Evolutionary conservation across 345 rosid species (phyloP), one percentile per base, ranked within the genome.

Genomic region (Gossypium anomalum): DNA sequence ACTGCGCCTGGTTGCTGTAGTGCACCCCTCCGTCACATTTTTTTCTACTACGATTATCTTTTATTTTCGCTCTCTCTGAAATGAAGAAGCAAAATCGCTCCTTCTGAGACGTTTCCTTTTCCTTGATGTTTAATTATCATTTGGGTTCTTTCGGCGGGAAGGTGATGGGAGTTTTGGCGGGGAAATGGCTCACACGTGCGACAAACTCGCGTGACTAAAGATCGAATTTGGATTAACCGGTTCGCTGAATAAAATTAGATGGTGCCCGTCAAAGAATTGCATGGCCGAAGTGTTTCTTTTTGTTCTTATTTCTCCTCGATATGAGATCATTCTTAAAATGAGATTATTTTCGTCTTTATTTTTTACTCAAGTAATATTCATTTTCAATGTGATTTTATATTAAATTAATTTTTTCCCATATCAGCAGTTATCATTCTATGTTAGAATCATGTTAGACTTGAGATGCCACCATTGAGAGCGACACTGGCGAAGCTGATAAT

Each of bases 1-100:
- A 94, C 78, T 90, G 96, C 17, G 97, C 93, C 84, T 91, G 97
- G 80, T 91, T 93, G 82, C 98, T 95, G 91, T 83, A 95, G 87
- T 88, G 88, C 22, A 95, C 53, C 38, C 53, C 34, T 45, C 55
- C 70, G 13, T 66, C 70, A 49, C 44, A 67, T 67, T 9, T 15
- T 9, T 66, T 66, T 44, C 48, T 11, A 6, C 29, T 20, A 2
- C 1, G 71, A 48, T 23, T 67, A 23, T 47, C 20, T 48, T 25
- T 43, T 34, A 5, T 13, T 49, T 22, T 67, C 68, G 0, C 44
- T 23, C 20, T 48, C 9, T 16, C 9, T 49, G 43, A 49, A 68
- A 15, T 51, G 56, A 68, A 49, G 7, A 7, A 25, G 20, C 14
- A 22, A 67, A 4, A 67, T 48, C 47, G 29, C 44, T 65, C 70